Percentiles rank a stretch among this genome's conserved stretches.
Conservation (phyloP, 2,329 filamentous ascomycete genomes). For the Penicillium sumatraense region DNA sequence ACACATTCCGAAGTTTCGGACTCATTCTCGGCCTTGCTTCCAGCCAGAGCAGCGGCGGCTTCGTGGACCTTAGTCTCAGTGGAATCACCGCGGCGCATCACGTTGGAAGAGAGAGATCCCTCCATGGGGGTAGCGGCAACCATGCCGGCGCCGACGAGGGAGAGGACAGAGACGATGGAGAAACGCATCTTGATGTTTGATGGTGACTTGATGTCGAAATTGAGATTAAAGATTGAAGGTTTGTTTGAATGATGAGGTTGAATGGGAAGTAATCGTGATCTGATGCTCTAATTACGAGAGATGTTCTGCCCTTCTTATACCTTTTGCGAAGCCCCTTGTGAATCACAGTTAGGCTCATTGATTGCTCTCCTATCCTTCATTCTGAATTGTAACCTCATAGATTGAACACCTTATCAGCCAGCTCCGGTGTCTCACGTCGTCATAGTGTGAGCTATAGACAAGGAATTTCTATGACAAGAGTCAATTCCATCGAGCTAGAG, state of each 20-base stretch:
- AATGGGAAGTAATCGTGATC: background rate
- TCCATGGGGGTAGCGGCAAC: conserved; percentile 32
- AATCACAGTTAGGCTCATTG: background rate
- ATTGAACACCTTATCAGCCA: conserved; percentile 9
- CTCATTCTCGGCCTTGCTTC: conserved; percentile 14
- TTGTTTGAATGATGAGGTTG: conserved; percentile 4
- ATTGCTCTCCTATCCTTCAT: background rate
- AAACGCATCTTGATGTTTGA: conserved; percentile 31
- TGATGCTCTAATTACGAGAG: background rate
- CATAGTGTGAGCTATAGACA: conserved; percentile 12
- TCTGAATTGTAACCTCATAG: background rate
- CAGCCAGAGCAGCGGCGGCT: conserved; percentile 12
- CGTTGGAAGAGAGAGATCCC: conserved; percentile 6
- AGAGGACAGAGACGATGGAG: conserved; percentile 34
- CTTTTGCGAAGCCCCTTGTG: background rate
- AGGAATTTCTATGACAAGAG: background rate
- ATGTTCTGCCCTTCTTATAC: conserved; percentile 13
- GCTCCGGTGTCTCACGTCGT: background rate
- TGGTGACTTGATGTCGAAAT: background rate
- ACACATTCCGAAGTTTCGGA: conserved; percentile 23
- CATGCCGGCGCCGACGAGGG: conserved; percentile 32
- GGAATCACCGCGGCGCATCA: conserved; percentile 14
- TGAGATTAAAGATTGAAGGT: background rate
- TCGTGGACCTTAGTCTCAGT: conserved; percentile 14
- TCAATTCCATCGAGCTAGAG: background rate